Conservation (phyloP, 2,329 filamentous ascomycete genomes). For the Neospermospora avenae region DNA sequence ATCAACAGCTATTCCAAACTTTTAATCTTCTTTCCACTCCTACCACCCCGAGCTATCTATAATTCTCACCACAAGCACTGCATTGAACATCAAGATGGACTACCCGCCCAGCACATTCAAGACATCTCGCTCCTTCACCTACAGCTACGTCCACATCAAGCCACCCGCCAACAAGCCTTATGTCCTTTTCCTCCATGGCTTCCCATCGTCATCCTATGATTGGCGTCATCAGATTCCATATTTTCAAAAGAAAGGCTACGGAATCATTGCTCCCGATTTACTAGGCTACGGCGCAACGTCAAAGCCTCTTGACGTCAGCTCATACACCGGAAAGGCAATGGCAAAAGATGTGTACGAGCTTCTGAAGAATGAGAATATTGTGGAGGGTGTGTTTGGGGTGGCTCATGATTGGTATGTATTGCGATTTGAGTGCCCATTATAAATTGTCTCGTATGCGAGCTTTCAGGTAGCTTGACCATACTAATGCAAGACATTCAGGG, state of each 20-base stretch:
- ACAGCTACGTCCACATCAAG: conserved; percentile 34
- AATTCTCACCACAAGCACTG: background rate
- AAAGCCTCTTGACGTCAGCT: conserved; percentile 30
- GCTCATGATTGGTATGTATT: conserved; percentile 17
- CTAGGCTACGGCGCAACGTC: conserved; percentile 39
- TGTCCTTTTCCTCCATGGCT: conserved; percentile 46
- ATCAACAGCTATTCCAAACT: background rate
- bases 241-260: conserved; percentile 36
- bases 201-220: conserved; percentile 44
- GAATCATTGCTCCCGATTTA: conserved; percentile 42
- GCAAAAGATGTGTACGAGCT: conserved; percentile 35
- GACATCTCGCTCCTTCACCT: conserved; percentile 5
- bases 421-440: background rate
- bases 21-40: background rate
- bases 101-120: conserved; percentile 1
- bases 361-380: conserved; percentile 25
- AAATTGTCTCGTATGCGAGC: background rate
- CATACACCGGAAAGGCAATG: conserved; percentile 35
- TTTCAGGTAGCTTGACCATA: background rate
- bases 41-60: too few relatives aligned
- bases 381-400: conserved; percentile 6
- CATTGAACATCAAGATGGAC: background rate
- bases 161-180: conserved; percentile 30
- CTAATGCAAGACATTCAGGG: conserved; percentile 6
- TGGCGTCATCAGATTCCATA: conserved; percentile 33